These are phyloP conservation scores for Penicillium psychrofluorescens DNA, from an alignment of 495 filamentous ascomycete species.

Conservation along the genomic window DNA sequence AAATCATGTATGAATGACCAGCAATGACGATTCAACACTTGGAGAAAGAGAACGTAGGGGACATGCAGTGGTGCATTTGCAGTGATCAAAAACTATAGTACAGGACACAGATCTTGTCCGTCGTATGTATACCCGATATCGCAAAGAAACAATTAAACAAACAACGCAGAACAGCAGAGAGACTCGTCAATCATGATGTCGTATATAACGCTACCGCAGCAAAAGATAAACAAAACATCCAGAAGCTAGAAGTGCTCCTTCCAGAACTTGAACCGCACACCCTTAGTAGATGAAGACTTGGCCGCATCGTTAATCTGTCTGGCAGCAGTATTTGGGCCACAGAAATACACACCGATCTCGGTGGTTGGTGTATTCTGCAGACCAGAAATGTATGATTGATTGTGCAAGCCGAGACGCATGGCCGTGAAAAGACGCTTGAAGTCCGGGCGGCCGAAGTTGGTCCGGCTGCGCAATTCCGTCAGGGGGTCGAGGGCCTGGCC, in stretches of 20 bases:
- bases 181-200: conserved; percentile 19
- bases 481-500: conserved; percentile 82
- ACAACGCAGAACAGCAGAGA: neutral
- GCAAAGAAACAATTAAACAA: neutral
- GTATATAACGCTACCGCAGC: conserved; percentile 3
- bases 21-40: neutral
- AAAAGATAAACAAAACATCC: neutral
- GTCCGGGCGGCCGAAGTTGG: conserved; percentile 94
- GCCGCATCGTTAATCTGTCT: conserved; percentile 80
- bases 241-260: conserved; percentile 73
- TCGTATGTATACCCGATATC: conserved; percentile 3
- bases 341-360: conserved; percentile 97
- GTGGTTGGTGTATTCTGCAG: conserved; percentile 63
- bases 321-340: conserved; percentile 74
- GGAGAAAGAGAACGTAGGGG: too few species aligned
- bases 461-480: conserved; percentile 80
- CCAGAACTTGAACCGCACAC: conserved; percentile 96
- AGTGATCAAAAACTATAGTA: conserved; percentile 8
- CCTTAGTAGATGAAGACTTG: conserved; percentile 56
- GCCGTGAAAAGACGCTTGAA: conserved; percentile 73
- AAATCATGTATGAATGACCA: too few species aligned
- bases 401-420: conserved; percentile 81
- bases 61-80: too few species aligned
- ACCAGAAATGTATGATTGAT: conserved; percentile 77
- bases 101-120: conserved; percentile 4